These are phyloP conservation scores for Phytophthora citrophthora DNA, from an alignment of 352 stramenopile genomes.

Conservation along the genomic window DNA sequence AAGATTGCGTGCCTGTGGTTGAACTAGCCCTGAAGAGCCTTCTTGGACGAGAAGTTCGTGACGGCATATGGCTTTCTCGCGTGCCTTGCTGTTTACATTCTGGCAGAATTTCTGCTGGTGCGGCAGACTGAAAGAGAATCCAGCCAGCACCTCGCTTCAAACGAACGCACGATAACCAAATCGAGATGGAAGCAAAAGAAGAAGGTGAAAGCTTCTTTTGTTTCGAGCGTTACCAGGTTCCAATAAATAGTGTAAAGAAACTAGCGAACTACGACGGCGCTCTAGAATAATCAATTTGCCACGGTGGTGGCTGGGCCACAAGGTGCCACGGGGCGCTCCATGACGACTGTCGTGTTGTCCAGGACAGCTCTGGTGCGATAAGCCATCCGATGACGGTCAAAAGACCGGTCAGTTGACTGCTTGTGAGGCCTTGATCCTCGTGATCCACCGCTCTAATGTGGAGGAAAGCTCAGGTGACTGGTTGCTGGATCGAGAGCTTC, in stretches of 20 bases:
- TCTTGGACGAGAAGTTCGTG: background rate
- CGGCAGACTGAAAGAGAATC: conserved; percentile 5
- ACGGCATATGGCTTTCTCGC: background rate
- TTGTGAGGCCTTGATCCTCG: background rate
- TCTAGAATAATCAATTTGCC: conserved; percentile 28
- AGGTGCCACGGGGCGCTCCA: background rate
- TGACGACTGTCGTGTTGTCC: background rate
- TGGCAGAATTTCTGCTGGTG: too few species aligned
- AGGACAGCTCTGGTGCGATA: background rate
- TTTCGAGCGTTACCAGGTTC: conserved; percentile 21
- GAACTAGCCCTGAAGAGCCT: background rate
- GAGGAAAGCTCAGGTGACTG: background rate
- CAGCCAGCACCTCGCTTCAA: conserved; percentile 1
- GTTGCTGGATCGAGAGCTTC: conserved; percentile 3
- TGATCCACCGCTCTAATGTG: conserved; percentile 17
- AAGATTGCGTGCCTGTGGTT: background rate
- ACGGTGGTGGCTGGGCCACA: conserved; percentile 2
- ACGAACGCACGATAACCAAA: conserved; percentile 10
- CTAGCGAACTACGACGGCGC: conserved; percentile 11
- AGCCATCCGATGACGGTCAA: background rate
- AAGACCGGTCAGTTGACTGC: background rate
- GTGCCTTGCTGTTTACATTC: background rate
- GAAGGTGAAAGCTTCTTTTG: conserved; percentile 17
- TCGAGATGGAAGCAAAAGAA: conserved; percentile 5
- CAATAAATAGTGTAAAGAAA: conserved; percentile 39